Evolutionary conservation across 2,329 filamentous ascomycete species (phyloP).

Genomic region (Pezicula neosporulosa): DNA sequence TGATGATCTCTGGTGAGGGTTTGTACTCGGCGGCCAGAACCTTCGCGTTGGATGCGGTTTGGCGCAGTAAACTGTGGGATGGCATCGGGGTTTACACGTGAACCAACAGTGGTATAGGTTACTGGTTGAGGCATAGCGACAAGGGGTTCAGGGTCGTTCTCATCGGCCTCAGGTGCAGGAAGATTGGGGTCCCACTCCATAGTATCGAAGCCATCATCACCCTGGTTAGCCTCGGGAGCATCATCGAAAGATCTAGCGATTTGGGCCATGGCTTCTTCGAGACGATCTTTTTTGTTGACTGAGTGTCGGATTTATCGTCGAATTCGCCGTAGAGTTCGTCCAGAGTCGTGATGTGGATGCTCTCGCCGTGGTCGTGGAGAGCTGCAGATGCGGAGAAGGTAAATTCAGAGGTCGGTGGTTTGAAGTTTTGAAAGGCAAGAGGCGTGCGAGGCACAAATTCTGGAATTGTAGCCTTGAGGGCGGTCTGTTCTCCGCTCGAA

Average conservation of each 20-base stretch:
- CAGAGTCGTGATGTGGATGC: neutral
- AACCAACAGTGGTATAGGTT: constrained; percentile 31
- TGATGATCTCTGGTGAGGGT: constrained; percentile 14
- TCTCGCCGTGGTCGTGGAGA: neutral
- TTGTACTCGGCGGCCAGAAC: constrained; percentile 22
- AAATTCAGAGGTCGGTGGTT: too few relatives aligned
- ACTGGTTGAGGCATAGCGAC: constrained; percentile 22
- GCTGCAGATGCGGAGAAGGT: neutral
- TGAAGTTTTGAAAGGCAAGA: too few relatives aligned
- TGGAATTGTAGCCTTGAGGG: too few relatives aligned
- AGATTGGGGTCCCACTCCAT: constrained; percentile 27
- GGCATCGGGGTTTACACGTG: constrained; percentile 25
- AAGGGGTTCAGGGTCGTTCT: constrained; percentile 26
- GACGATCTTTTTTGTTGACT: neutral
- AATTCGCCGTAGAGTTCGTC: neutral
- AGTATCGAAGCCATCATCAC: constrained; percentile 25
- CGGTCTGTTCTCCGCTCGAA: too few relatives aligned
- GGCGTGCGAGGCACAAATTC: too few relatives aligned
- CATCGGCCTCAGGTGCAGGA: constrained; percentile 11
- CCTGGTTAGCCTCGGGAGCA: neutral
- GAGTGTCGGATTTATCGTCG: neutral
- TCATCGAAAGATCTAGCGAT: neutral
- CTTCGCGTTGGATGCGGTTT: constrained; percentile 30
- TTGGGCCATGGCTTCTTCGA: neutral
- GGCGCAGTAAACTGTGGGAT: constrained; percentile 27